A percentile compares a stretch with the other conserved stretches of the same genome.
These are phyloP conservation scores for Primulina eburnea DNA, from an alignment of 257 asterid species.

Conservation along the genomic window DNA sequence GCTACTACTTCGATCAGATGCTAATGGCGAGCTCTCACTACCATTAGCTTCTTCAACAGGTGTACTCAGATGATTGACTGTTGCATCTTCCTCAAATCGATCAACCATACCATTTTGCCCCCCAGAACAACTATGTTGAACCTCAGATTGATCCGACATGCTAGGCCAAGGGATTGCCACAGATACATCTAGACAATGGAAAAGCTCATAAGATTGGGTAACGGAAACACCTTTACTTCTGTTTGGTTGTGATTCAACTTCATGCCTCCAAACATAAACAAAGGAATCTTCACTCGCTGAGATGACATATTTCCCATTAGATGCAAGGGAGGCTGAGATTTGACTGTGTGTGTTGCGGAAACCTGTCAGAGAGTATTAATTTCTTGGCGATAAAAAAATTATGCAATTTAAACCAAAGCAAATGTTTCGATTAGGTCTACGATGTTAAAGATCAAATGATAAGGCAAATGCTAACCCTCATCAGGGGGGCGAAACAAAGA, in stretches of 20 bases:
- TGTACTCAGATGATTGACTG: slow-evolving; percentile 56
- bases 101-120: slow-evolving; percentile 39
- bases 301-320: slow-evolving; percentile 76
- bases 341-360: slow-evolving; percentile 87
- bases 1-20: slow-evolving; percentile 52
- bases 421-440: not conserved
- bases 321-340: slow-evolving; percentile 83
- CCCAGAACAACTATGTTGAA: slow-evolving; percentile 36
- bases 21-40: slow-evolving; percentile 45
- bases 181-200: slow-evolving; percentile 91
- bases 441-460: not conserved
- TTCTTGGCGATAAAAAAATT: slow-evolving; percentile 6
- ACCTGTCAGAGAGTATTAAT: slow-evolving; percentile 47
- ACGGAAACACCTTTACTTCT: slow-evolving; percentile 73
- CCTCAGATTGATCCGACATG: slow-evolving; percentile 42
- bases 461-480: not conserved
- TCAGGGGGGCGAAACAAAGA: not conserved
- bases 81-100: slow-evolving; percentile 42
- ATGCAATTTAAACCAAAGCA: slow-evolving; percentile 3
- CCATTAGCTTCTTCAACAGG: slow-evolving; percentile 57
- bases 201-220: slow-evolving; percentile 74
- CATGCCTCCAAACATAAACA: slow-evolving; percentile 94
- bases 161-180: slow-evolving; percentile 98
- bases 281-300: slow-evolving; percentile 94
- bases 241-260: slow-evolving; percentile 72